Evolutionary conservation across 2,329 filamentous ascomycete genomes (phyloP).

Genomic region (Microcyclosporella mali): DNA sequence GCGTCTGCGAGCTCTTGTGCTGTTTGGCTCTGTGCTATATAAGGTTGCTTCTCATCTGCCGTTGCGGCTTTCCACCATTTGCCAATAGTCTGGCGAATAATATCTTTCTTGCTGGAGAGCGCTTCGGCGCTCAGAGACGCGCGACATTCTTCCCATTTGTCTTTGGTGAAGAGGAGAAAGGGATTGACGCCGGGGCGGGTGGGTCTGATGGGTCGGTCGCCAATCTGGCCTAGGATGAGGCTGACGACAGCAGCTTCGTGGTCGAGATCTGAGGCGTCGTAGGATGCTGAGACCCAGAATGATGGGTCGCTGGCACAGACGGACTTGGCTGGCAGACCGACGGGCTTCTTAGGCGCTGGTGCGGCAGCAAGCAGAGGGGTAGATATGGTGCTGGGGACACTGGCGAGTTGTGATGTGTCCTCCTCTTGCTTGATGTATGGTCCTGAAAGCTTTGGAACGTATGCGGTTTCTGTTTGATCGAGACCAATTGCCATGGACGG

Average conservation of each 20-base stretch:
- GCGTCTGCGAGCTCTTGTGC: slow-evolving; percentile 62
- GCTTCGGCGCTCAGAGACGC: slow-evolving; percentile 53
- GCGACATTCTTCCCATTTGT: slow-evolving; percentile 57
- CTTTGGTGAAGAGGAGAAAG: slow-evolving; percentile 84
- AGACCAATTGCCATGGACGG: no score
- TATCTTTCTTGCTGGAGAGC: slow-evolving; percentile 62
- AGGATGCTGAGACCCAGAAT: slow-evolving; percentile 26
- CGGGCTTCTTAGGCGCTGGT: slow-evolving; percentile 10
- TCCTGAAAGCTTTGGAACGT: no score
- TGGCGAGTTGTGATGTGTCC: slow-evolving; percentile 1
- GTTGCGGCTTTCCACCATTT: slow-evolving; percentile 82
- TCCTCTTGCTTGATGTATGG: slow-evolving; percentile 26
- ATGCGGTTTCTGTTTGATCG: no score
- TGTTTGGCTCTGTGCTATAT: slow-evolving; percentile 64
- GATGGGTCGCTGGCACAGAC: slow-evolving; percentile 29
- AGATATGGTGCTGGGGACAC: slow-evolving; percentile 3
- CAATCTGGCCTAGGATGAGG: slow-evolving; percentile 57
- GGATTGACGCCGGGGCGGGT: slow-evolving; percentile 71
- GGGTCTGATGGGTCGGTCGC: slow-evolving; percentile 68
- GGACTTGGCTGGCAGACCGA: slow-evolving; percentile 23
- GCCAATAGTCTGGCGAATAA: slow-evolving; percentile 78
- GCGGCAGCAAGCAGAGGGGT: not conserved
- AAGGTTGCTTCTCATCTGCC: slow-evolving; percentile 67
- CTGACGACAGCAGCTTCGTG: slow-evolving; percentile 54
- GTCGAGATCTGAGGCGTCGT: slow-evolving; percentile 37